Conservation (phyloP, 306 rosid genomes). For the Astragalus membranaceus region DNA sequence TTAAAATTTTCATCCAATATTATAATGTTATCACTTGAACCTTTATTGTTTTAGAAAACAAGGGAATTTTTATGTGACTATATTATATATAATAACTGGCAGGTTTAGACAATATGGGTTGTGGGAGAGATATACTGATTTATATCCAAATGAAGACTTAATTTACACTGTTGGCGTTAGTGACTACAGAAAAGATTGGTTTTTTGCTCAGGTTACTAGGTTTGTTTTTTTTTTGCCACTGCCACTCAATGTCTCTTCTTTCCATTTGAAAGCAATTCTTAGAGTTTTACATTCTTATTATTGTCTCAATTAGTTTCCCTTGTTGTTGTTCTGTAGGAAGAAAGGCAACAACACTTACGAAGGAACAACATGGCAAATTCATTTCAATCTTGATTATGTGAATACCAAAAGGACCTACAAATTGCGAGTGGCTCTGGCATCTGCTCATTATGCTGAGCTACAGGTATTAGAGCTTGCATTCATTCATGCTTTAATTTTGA, state of each 20-base stretch:
- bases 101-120: constrained; percentile 87
- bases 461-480: constrained; percentile 31
- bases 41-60: too few species aligned
- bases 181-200: constrained; percentile 79
- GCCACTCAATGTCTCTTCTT: not conserved
- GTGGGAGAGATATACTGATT: constrained; percentile 87
- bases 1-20: too few species aligned
- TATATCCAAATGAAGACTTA: constrained; percentile 63
- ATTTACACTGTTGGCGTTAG: constrained; percentile 57
- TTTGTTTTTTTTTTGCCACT: not conserved
- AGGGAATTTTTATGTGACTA: too few species aligned
- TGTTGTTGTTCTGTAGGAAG: constrained; percentile 33
- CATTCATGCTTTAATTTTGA: not conserved
- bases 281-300: too few species aligned
- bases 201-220: constrained; percentile 88
- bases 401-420: constrained; percentile 30
- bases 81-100: not conserved
- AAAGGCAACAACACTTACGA: constrained; percentile 44
- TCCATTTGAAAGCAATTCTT: too few species aligned
- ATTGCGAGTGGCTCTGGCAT: constrained; percentile 66
- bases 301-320: not conserved
- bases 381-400: constrained; percentile 46
- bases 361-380: constrained; percentile 75
- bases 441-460: constrained; percentile 51
- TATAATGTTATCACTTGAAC: too few species aligned